Evolutionary conservation across 163 green algal species (phyloP).

Genomic region (Coccomyxa subellipsoidea): DNA sequence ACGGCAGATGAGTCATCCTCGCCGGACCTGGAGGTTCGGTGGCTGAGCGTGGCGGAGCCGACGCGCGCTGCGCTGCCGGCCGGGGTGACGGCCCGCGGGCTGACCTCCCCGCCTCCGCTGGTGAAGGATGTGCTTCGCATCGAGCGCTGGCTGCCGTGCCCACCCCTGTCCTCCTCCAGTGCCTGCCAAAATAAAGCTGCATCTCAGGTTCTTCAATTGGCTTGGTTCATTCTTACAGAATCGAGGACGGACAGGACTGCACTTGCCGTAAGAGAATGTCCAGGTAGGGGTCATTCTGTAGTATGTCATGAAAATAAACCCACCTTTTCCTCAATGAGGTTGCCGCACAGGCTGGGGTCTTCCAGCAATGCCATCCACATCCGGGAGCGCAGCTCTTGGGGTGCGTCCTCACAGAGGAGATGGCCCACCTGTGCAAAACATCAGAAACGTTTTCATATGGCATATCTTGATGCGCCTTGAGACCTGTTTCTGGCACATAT

Average conservation of each 20-base stretch:
- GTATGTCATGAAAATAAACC: too few relatives aligned
- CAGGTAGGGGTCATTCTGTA: too few relatives aligned
- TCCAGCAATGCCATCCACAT: conserved; percentile 79
- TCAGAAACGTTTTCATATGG: too few relatives aligned
- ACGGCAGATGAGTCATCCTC: not conserved
- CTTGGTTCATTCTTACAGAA: too few relatives aligned
- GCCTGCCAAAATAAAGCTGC: not conserved
- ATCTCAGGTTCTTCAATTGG: too few relatives aligned
- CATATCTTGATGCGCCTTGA: too few relatives aligned
- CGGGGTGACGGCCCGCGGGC: not conserved
- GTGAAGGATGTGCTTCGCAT: not conserved
- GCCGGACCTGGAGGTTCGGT: not conserved
- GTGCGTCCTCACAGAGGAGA: conserved; percentile 62
- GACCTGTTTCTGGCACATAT: too few relatives aligned
- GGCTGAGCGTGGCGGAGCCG: not conserved
- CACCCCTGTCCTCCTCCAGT: not conserved
- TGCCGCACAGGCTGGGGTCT: conserved; percentile 47
- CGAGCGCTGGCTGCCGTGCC: not conserved
- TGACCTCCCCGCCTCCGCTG: not conserved
- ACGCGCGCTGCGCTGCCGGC: not conserved
- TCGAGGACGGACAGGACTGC: not conserved
- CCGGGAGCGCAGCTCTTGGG: conserved; percentile 75
- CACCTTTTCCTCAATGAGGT: conserved; percentile 34
- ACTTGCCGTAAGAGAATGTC: not conserved
- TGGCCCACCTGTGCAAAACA: conserved; percentile 29